Evolutionary conservation across 2,329 filamentous ascomycete species (phyloP).

Genomic region (Monosporascus sp.): DNA sequence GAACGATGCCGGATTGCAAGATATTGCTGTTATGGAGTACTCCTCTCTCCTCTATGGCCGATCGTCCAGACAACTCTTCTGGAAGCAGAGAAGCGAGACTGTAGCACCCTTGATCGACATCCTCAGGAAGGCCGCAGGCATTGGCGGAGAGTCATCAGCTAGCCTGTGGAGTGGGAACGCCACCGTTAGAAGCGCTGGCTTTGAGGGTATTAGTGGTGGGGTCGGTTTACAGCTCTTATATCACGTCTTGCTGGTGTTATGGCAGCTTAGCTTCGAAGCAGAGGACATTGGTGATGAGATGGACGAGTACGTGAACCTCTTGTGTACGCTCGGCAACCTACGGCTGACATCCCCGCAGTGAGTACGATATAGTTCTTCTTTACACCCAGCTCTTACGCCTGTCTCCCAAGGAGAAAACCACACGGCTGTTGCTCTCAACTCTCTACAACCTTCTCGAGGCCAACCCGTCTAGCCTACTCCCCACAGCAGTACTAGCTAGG

Average conservation of each 20-base stretch:
- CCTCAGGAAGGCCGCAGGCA: constrained; percentile 70
- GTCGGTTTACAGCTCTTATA: constrained; percentile 92
- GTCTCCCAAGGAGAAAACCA: constrained; percentile 97
- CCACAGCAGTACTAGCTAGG: constrained; percentile 79
- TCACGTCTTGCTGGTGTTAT: constrained; percentile 86
- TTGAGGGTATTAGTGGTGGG: constrained; percentile 67
- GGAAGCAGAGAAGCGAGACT: constrained; percentile 84
- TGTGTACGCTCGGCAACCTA: background rate
- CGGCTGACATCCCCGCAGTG: constrained; percentile 48
- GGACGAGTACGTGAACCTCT: constrained; percentile 63
- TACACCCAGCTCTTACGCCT: constrained; percentile 89
- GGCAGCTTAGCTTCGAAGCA: constrained; percentile 95
- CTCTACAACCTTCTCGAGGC: constrained; percentile 75
- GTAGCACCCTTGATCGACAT: constrained; percentile 77
- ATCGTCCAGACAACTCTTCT: constrained; percentile 76
- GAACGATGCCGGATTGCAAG: constrained; percentile 78
- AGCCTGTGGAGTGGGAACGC: constrained; percentile 56
- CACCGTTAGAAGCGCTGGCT: constrained; percentile 52
- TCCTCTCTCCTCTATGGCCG: constrained; percentile 75
- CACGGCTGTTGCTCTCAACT: constrained; percentile 82
- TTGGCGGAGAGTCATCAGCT: constrained; percentile 56
- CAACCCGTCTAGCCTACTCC: constrained; percentile 69
- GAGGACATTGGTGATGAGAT: constrained; percentile 67
- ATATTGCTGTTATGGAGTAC: constrained; percentile 90
- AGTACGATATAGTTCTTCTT: constrained; percentile 86